Evolutionary conservation across 257 asterid genomes (phyloP).

Genomic region (Nicotiana paniculata): DNA sequence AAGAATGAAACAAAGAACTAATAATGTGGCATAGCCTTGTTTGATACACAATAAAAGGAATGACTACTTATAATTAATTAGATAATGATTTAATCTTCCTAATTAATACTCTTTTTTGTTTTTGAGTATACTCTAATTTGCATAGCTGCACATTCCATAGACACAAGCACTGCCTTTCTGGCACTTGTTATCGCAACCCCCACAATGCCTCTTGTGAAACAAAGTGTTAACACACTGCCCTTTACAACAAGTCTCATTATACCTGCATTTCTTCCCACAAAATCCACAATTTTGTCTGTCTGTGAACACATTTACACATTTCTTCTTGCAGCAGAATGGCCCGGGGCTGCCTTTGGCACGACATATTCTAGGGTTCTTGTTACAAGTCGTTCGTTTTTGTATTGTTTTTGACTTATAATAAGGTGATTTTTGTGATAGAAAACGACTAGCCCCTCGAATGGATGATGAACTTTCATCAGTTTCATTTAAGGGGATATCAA

Average conservation of each 20-base stretch:
- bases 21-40: background rate
- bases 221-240: slow-evolving; percentile 53
- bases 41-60: background rate
- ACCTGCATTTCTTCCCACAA: slow-evolving; percentile 56
- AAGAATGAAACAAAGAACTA: background rate
- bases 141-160: slow-evolving; percentile 65
- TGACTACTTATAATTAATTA: background rate
- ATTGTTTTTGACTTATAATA: background rate
- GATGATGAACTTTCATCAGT: slow-evolving; percentile 10
- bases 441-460: slow-evolving; percentile 33
- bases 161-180: slow-evolving; percentile 34
- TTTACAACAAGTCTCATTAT: slow-evolving; percentile 50
- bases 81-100: background rate
- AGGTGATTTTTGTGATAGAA: slow-evolving; percentile 21
- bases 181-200: slow-evolving; percentile 54
- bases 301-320: slow-evolving; percentile 35
- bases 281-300: slow-evolving; percentile 55
- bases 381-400: slow-evolving; percentile 28
- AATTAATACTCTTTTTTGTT: background rate
- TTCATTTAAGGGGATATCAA: background rate
- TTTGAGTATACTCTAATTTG: slow-evolving; percentile 6
- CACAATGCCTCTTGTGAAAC: slow-evolving; percentile 43
- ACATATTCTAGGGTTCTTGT: slow-evolving; percentile 47
- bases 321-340: slow-evolving; percentile 57
- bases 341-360: slow-evolving; percentile 44